Evolutionary conservation across 495 filamentous ascomycete species (phyloP).

Genomic region (Copromyces sp.): DNA sequence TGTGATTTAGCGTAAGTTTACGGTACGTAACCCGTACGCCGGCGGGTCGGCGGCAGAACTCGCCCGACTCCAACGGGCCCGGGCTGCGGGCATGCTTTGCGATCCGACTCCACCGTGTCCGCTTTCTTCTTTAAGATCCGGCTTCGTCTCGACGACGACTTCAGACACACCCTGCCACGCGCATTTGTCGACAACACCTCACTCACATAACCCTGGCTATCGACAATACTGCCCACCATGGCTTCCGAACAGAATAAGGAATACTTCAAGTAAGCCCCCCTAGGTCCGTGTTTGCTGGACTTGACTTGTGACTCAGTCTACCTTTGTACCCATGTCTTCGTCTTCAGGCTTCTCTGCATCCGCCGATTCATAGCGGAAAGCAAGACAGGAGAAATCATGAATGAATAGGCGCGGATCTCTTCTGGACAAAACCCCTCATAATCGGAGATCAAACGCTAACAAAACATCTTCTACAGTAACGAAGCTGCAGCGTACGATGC

Average conservation of each 20-base stretch:
- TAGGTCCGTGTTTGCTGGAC: neutral
- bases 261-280: constrained; percentile 34
- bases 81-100: neutral
- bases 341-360: neutral
- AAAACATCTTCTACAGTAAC: constrained; percentile 13
- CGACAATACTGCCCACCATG: neutral
- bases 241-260: constrained; percentile 29
- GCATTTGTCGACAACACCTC: neutral
- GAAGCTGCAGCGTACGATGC: constrained; percentile 31
- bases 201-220: neutral
- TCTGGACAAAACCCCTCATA: neutral
- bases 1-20: neutral
- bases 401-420: neutral
- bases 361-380: neutral
- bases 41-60: neutral
- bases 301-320: neutral
- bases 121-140: neutral
- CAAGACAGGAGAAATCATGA: neutral
- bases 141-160: neutral
- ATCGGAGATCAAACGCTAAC: neutral
- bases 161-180: neutral
- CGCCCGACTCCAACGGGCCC: neutral
- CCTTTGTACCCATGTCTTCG: neutral
- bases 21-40: neutral
- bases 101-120: neutral